Evolutionary conservation across 257 asterid species (phyloP).

Genomic region (Leonotis leonurus): DNA sequence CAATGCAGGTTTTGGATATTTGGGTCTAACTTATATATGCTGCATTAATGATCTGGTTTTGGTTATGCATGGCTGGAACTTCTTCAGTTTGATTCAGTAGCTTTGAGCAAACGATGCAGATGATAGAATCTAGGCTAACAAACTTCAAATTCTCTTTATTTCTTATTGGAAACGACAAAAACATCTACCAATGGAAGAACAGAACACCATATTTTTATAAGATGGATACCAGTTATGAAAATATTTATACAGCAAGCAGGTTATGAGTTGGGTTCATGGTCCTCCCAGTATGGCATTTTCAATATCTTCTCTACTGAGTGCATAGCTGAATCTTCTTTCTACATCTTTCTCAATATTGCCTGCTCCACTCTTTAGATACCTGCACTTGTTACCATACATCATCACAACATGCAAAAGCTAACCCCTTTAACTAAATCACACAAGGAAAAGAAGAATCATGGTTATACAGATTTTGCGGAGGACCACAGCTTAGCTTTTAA

Average conservation of each 20-base stretch:
- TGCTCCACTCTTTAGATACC: slow-evolving; percentile 82
- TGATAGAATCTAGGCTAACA: neutral
- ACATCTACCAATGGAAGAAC: neutral
- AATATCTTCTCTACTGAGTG: slow-evolving; percentile 90
- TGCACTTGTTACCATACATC: slow-evolving; percentile 24
- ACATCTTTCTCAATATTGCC: slow-evolving; percentile 83
- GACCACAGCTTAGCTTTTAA: too few species aligned
- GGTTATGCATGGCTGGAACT: neutral
- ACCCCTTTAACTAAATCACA: too few species aligned
- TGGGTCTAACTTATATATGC: too few species aligned
- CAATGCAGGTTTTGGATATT: too few species aligned
- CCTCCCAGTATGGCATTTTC: slow-evolving; percentile 98
- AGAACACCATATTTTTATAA: neutral
- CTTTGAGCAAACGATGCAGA: neutral
- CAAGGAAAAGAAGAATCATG: too few species aligned
- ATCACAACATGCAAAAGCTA: neutral
- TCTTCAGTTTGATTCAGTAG: neutral
- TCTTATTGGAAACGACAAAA: neutral
- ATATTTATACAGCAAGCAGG: too few species aligned
- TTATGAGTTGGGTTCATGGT: slow-evolving; percentile 34
- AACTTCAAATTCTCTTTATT: too few species aligned
- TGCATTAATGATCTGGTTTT: too few species aligned
- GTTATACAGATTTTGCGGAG: too few species aligned
- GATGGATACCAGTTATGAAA: too few species aligned
- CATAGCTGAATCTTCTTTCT: slow-evolving; percentile 93